Base-by-base conservation (phyloP, 176 grass and related monocot species). In the Echinochloa phyllopogon region DNA sequence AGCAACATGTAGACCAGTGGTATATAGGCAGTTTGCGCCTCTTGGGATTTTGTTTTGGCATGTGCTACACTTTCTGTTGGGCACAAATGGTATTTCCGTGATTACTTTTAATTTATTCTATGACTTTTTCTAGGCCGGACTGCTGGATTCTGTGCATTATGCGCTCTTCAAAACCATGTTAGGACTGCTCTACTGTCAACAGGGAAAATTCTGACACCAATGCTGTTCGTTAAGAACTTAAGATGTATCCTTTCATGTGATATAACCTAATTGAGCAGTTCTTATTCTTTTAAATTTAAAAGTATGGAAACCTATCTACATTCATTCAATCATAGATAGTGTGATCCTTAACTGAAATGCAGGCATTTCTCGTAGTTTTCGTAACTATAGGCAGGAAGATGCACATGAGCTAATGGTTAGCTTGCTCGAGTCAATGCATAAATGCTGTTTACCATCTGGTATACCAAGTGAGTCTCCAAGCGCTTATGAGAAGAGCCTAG, bases 361-460 rank as follows among this genome's bases (percentile, higher is more conserved):
- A 94, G 91, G 82, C 61, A 82, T 97, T 82, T 97, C 94, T 72
- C 89, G 80, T 43, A 94, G 85, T 90, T 94, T 97, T 77, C 90
- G 72, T 40, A 83, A 82, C 72, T 92, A 57, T 23, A 94, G 92
- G 83, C 92, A 97, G 67, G 92, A 97, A 89, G 94, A 97, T 85
- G 94, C 92, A 6, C 94, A 97, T 6, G 94, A 97, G 45, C 91
- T 94, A 82, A 94, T 97, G 92, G 90, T 97, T 53, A 94, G 77
- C 87, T 90, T 97, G 73, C 87, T 97, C 4, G 90, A 97, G 81
- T 94, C 88, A 39, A 97, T 97, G 94, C 92, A 97, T 68, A 97
- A 87, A 74, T 94, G 83, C 7, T 94, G 88, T 86, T 85, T 97
- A 82, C 90, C 94, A 36, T 92, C 87, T 87, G 94, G 94, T 67